Evolutionary conservation across 257 asterid species (phyloP).

Genomic region (Ilex asprella): DNA sequence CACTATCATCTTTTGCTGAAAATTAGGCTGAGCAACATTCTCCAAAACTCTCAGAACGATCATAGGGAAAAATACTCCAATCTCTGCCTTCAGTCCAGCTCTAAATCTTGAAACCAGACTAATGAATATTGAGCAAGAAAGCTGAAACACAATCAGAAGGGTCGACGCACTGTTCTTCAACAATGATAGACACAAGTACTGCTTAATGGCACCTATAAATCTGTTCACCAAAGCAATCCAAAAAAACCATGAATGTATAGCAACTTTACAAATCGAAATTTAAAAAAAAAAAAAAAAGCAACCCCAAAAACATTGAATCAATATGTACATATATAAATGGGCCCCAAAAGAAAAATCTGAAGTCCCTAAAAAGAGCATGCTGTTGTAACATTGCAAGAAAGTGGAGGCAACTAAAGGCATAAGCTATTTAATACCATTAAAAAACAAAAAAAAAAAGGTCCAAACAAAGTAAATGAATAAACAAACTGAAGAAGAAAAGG

Average conservation of each 20-base stretch:
- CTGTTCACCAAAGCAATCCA: constrained; percentile 40
- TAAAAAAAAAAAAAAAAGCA: constrained; percentile 1
- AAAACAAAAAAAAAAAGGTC: no score
- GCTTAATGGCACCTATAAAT: constrained; percentile 95
- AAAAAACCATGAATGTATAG: constrained; percentile 10
- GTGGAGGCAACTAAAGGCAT: no score
- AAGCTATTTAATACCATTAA: no score
- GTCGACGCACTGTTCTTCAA: constrained; percentile 96
- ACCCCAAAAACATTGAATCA: not conserved
- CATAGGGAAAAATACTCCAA: constrained; percentile 99
- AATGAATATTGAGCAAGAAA: constrained; percentile 95
- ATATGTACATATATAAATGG: no score
- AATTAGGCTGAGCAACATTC: constrained; percentile 92
- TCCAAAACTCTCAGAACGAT: constrained; percentile 90
- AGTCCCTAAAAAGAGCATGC: no score
- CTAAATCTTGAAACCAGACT: constrained; percentile 94
- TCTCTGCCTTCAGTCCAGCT: constrained; percentile 96
- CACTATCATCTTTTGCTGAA: constrained; percentile 97
- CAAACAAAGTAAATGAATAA: no score
- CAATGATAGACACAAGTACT: constrained; percentile 87
- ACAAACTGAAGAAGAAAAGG: no score
- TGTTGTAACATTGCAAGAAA: no score
- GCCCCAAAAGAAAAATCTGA: no score
- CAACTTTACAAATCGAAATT: constrained; percentile 8
- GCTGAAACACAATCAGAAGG: constrained; percentile 94